phyloP scores from a whole-genome alignment of 192 early-diverging fungal species.

The Backusella parvicylindrica region DNA sequence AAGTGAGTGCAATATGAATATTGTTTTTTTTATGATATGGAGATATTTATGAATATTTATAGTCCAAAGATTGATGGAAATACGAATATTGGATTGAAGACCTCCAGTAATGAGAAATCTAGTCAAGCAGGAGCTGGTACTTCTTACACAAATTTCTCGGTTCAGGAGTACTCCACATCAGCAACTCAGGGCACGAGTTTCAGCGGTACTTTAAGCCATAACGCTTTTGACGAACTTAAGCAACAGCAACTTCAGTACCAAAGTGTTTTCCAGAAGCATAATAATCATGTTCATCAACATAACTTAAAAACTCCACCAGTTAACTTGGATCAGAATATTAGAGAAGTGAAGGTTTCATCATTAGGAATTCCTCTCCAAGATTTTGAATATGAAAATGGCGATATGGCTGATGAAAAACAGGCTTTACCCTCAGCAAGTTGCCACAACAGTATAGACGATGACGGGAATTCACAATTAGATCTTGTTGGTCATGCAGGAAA shows the following conservation, averaged over 20 bases:
- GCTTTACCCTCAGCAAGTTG: too few species aligned
- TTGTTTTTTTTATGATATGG: neutral
- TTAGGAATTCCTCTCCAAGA: neutral
- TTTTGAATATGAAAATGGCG: neutral
- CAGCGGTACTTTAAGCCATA: conserved; percentile 14
- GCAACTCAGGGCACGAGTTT: neutral
- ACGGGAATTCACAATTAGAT: neutral
- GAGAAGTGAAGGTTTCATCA: neutral
- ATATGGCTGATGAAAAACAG: neutral
- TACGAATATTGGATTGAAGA: conserved; percentile 11
- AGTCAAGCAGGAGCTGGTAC: neutral
- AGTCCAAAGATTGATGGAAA: conserved; percentile 15
- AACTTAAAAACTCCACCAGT: neutral
- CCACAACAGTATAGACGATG: neutral
- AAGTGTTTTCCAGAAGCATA: neutral
- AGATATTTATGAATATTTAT: neutral
- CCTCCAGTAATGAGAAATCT: conserved; percentile 5
- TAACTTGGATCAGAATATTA: neutral
- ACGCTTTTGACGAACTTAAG: conserved; percentile 16
- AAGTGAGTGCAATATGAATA: conserved; percentile 3
- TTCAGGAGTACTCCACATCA: neutral
- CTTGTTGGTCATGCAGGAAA: neutral
- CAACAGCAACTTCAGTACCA: conserved; percentile 16
- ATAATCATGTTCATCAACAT: neutral
- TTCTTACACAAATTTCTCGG: neutral